Evolutionary conservation across 2,329 filamentous ascomycete species (phyloP).

Genomic region (Tetracladium maxilliforme): DNA sequence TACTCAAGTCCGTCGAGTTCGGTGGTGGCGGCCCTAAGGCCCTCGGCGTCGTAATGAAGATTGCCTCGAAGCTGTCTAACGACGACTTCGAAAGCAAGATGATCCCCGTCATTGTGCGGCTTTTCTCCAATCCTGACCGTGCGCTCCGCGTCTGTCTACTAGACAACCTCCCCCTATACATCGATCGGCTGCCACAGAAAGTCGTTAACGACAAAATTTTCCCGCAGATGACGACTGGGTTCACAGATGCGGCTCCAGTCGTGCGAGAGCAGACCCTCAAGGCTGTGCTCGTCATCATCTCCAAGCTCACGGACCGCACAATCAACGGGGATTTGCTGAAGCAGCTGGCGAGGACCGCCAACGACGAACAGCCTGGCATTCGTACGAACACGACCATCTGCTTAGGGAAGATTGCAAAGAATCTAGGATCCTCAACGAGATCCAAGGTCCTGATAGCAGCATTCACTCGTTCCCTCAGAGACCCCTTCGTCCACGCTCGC

Average conservation of each 20-base stretch:
- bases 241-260: constrained; percentile 79
- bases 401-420: constrained; percentile 86
- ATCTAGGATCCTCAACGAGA: constrained; percentile 63
- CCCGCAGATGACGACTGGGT: constrained; percentile 89
- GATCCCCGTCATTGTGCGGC: constrained; percentile 70
- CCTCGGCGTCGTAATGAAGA: constrained; percentile 78
- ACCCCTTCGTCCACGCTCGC: constrained; percentile 88
- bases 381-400: constrained; percentile 97
- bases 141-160: constrained; percentile 83
- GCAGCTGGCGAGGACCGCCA: constrained; percentile 87
- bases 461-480: constrained; percentile 75
- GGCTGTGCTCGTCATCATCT: constrained; percentile 73
- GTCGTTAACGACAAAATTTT: constrained; percentile 94
- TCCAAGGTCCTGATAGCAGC: constrained; percentile 87
- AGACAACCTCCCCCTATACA: constrained; percentile 80
- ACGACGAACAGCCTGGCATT: constrained; percentile 94
- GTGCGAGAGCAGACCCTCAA: constrained; percentile 95
- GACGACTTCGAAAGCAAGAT: constrained; percentile 83
- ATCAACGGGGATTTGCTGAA: constrained; percentile 88
- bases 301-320: constrained; percentile 80
- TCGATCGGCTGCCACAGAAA: constrained; percentile 77
- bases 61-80: constrained; percentile 69
- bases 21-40: constrained; percentile 90
- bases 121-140: constrained; percentile 84
- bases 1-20: constrained; percentile 98